Evolutionary conservation across 1,284 basidiomycete genomes (phyloP), one percentile per base, ranked within the genome.

Genomic region (Papiliotrema terrestris): DNA sequence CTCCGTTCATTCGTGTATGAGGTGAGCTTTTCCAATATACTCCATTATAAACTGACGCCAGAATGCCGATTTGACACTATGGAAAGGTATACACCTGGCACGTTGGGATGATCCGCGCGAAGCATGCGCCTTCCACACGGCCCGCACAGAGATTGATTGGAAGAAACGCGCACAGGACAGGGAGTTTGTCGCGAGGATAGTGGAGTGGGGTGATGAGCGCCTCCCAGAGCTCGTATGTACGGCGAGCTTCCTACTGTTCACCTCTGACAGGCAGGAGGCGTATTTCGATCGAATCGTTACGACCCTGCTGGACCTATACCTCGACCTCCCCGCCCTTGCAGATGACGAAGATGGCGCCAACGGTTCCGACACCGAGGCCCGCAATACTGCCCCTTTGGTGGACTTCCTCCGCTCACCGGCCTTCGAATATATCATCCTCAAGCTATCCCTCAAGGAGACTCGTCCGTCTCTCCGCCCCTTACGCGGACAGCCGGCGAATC

Each of bases 11-110:
- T 69, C 49, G 63, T 74, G 22, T 73, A 72, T 55, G 54, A 66
- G 19, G 72, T 74, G 54, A 42, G 68, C 60, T 17, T 9, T 11
- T 9, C 36, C 17, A 38, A 8, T 23, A 38, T 6, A 23, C n/a
- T 22, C 4, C n/a, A 8, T n/a, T 20, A 6, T 1, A 39, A n/a
- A 52, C 58, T 57, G 47, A 55, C 25, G 22, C 25, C 36, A 73
- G 67, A 62, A 69, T 47, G 61, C 67, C n/a, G 70, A 74, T 47
- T 51, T 60, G 49, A 63, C 67, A 8, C 52, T 74, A 9, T 74
- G 73, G 73, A 61, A 69, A n/a, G 64, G 69, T 47, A 56, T 73
- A 15, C 57, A 65, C 36, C 56, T 68, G 1, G 39, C 56, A 20
- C 48, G 57, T 23, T 73, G 67, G 53, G 71, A 74, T 45, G 67